Percentiles rank a stretch among this genome's conserved stretches.
Conservation (phyloP, 75 land plant species). For the Pinus taeda region DNA sequence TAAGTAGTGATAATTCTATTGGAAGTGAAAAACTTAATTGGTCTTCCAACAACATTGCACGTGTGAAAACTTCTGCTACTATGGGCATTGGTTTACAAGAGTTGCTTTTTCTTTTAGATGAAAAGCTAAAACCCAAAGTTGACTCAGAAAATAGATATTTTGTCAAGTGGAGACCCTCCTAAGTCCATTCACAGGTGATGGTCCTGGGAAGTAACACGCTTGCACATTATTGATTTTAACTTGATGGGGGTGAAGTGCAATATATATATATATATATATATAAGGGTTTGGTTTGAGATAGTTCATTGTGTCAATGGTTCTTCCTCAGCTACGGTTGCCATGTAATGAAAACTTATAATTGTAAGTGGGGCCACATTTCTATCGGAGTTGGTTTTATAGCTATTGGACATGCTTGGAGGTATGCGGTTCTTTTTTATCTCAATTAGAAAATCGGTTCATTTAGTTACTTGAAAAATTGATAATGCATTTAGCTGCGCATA, state of each 20-base stretch:
- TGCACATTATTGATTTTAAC: not conserved
- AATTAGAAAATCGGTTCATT: not conserved
- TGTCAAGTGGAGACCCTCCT: conserved; percentile 3
- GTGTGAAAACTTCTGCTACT: conserved; percentile 66
- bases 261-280: too few relatives aligned
- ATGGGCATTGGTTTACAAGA: conserved; percentile 77
- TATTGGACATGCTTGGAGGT: too few relatives aligned
- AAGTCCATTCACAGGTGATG: not conserved
- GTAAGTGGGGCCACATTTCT: not conserved
- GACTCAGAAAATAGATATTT: conserved; percentile 6
- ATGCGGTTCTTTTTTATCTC: too few relatives aligned
- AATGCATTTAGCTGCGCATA: not conserved
- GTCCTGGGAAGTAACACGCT: not conserved
- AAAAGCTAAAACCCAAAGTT: conserved; percentile 29
- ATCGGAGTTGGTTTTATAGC: not conserved
- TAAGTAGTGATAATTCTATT: not conserved
- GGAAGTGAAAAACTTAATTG: conserved; percentile 9
- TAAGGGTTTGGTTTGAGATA: not conserved
- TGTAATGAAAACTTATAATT: too few relatives aligned
- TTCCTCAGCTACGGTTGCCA: not conserved
- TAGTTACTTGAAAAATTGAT: not conserved
- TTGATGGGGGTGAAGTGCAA: not conserved
- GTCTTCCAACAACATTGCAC: conserved; percentile 22
- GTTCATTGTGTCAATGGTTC: not conserved
- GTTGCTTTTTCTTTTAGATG: conserved; percentile 68